Evolutionary conservation across 208 protist genomes (phyloP), one percentile per base, ranked within the genome.

Genomic region (Acanthamoeba culbertsoni): DNA sequence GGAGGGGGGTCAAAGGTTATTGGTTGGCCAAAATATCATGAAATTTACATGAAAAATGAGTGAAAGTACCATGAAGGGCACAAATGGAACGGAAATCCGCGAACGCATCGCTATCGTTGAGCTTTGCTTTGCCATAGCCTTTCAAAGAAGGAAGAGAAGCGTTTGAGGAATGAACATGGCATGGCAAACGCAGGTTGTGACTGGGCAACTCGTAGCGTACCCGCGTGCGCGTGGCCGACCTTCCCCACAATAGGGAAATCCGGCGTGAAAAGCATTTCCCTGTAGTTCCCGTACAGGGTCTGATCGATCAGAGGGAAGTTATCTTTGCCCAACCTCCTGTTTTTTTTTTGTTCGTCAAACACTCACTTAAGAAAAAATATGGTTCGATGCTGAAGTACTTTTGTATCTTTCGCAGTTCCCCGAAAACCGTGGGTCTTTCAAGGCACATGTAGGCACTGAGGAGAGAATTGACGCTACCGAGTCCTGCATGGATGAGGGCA

Each of bases 221-320:
- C 77, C 33, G 77, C 77, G 46, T 84, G 65, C 23, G 75, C 68
- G 45, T 93, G 68, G n/a, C 88, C 75, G 20, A 93, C 57, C 55
- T 93, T 93, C 33, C 51, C 68, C 14, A 94, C 79, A 28, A 94
- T 33, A 5, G 79, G 75, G n/a, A 65, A 71, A 18, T 79, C 62
- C n/a, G 94, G 94, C 33, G 91, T 88, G 79, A 95, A 89, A 23
- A 93, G 12, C 48, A 95, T 94, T 26, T 43, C 37, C 4, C 48
- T 10, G 43, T 77, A 12, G 40, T 91, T 92, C 3, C 46, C 12
- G 59, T 94, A 94, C 5, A 71, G 46, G 16, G 84, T 86, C 68
- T 94, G 91, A 4, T 73, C 53, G 79, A 95, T 94, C 10, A 95
- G 33, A 20, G 94, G 94, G 68, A 95, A 95, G 26, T 71, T 40